Evolutionary conservation across 306 rosid species (phyloP).

Genomic region (Carpinus viminea): DNA sequence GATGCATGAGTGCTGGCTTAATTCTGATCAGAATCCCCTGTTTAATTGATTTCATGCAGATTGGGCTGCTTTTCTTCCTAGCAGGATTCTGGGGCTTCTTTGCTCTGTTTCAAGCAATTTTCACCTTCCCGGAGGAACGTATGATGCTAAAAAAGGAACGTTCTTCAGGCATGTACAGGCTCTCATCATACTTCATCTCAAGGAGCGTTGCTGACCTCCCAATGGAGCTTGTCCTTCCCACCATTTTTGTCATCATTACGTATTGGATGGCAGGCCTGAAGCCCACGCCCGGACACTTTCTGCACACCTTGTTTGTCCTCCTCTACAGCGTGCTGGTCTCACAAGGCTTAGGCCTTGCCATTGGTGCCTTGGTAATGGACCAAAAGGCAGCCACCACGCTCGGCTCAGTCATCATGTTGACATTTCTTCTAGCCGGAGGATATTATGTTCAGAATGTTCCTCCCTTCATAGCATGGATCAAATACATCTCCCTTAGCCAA

Average conservation of each 20-base stretch:
- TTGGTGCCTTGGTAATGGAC: conserved; percentile 65
- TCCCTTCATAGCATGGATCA: conserved; percentile 56
- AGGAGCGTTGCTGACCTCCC: conserved; percentile 57
- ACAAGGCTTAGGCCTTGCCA: conserved; percentile 70
- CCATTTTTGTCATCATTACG: conserved; percentile 41
- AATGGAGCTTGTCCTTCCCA: conserved; percentile 69
- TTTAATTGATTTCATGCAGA: conserved; percentile 33
- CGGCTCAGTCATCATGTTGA: conserved; percentile 61
- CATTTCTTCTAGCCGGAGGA: conserved; percentile 58
- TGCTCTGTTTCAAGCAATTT: conserved; percentile 60
- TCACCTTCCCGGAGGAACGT: conserved; percentile 67
- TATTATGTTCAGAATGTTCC: conserved; percentile 66
- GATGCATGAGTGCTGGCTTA: not conserved
- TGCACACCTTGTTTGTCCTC: conserved; percentile 33
- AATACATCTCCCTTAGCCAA: conserved; percentile 47
- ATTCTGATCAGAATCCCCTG: not conserved
- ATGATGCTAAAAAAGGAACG: conserved; percentile 66
- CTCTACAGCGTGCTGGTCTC: conserved; percentile 54
- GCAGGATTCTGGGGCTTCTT: conserved; percentile 60
- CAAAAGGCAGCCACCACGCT: conserved; percentile 54
- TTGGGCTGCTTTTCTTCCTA: conserved; percentile 55
- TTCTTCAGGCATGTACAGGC: conserved; percentile 69
- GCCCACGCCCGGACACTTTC: conserved; percentile 18
- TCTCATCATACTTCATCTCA: conserved; percentile 69
- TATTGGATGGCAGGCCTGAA: conserved; percentile 69